Evolutionary conservation across 768 basidiomycete species (phyloP), one percentile per base, ranked within the genome.

Genomic region (Leccinum incarnatum): DNA sequence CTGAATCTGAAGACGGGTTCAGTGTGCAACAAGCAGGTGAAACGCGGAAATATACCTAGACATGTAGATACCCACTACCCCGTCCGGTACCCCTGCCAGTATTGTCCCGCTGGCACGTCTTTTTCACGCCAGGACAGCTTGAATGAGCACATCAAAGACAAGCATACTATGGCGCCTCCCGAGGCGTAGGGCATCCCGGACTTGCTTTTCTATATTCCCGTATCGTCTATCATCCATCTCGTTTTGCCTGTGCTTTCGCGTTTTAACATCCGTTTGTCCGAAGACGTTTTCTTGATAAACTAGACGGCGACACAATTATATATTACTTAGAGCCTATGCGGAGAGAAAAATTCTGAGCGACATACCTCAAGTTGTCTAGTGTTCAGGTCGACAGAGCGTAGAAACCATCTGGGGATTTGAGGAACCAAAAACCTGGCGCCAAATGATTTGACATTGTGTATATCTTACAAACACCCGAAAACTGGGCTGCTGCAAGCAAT

Each of bases 71-170:
- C 34, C 1, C 69, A 72, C 37, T 65, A 65, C 17, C 52, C n/a
- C 1, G 4, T 54, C 11, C 69, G 68, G 21, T 53, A 56, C 47
- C 11, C 27, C 4, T 70, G 69, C 40, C 46, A n/a, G 9, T 5
- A 55, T 14, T 70, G 69, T 49, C 36, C n/a, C 1, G 1, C 11
- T 12, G 57, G 27, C 1, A 65, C 47, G 49, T 49, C 58, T 6
- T 70, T 70, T 56, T 70, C 68, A 11, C 70, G 68, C 6, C 21
- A 42, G 50, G 69, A 72, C 34, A 69, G 32, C 55, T 49, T 53
- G 54, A 53, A 2, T 4, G 25, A 32, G 4, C 70, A 70, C 23
- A 14, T 70, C 15, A 56, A 6, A 36, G 25, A 4, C 8, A 40
- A 56, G 19, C 69, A 70, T 51, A 0, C 9, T 19, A 3, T 59